Evolutionary conservation across 345 rosid genomes (phyloP).

Genomic region (Lumnitzera littorea): DNA sequence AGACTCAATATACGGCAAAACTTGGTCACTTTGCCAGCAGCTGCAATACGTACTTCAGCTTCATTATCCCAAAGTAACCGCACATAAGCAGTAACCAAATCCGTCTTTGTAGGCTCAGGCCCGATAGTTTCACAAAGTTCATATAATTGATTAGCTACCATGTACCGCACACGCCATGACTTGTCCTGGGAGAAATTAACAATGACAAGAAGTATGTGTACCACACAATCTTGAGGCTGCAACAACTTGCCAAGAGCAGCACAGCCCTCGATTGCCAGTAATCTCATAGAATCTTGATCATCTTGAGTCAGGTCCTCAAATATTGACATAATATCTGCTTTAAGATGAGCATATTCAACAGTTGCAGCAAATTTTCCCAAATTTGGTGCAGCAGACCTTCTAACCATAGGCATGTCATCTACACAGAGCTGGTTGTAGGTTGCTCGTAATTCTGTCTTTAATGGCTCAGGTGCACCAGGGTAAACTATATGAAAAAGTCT

Average conservation of each 20-base stretch:
- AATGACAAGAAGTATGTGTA: constrained; percentile 83
- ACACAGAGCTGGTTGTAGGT: constrained; percentile 74
- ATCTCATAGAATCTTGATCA: constrained; percentile 96
- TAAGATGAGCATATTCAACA: constrained; percentile 73
- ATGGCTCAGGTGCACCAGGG: constrained; percentile 72
- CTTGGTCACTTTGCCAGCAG: constrained; percentile 96
- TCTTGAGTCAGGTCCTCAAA: constrained; percentile 95
- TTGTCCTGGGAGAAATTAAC: constrained; percentile 97
- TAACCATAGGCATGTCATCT: constrained; percentile 99
- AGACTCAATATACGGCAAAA: constrained; percentile 84
- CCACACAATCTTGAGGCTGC: constrained; percentile 88
- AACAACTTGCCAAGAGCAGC: constrained; percentile 94
- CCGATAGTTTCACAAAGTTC: constrained; percentile 98
- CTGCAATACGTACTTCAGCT: constrained; percentile 98
- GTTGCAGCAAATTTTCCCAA: constrained; percentile 95
- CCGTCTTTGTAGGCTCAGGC: constrained; percentile 86
- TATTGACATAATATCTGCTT: constrained; percentile 75
- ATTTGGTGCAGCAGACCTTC: constrained; percentile 92
- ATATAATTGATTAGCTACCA: constrained; percentile 94
- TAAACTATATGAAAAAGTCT: constrained; percentile 88
- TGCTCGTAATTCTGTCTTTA: constrained; percentile 65
- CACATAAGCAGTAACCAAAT: constrained; percentile 90
- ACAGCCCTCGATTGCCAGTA: constrained; percentile 95
- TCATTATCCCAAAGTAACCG: constrained; percentile 92
- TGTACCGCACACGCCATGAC: constrained; percentile 98